Base-by-base conservation (phyloP, 2,329 filamentous ascomycete species). In the Sporothrix pseudoabietina region DNA sequence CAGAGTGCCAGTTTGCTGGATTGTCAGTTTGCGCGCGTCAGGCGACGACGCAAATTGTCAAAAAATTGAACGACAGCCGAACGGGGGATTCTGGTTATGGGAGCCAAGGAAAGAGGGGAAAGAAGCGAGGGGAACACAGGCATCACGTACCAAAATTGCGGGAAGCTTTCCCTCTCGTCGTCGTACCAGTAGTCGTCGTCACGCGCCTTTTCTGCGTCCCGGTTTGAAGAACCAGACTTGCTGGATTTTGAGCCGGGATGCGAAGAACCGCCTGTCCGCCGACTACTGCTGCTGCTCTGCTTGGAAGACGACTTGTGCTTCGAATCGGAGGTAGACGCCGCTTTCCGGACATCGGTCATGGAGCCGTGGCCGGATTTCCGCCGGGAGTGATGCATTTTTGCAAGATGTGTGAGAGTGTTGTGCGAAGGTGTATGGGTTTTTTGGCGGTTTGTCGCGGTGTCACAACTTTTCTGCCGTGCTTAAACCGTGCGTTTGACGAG, bases 121-220 rank as follows among this genome's bases (percentile, higher is more conserved):
- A 14, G 35, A 39, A 71, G 57, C 69, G 32, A 72, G 49, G 26
- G 74, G 73, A 76, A 72, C 44, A 71, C 69, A 26, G 73, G 86
- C 87, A 73, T 55, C 3, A 74, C 73, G 6, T 85, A 91, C 89
- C 89, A 91, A 78, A 85, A 90, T 79, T 90, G 88, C 30, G 88
- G 88, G 75, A 91, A 90, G 80, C 86, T 89, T 78, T 90, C 88
- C 72, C 87, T 83, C 78, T 89, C 88, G 72, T 89, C 85, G 71
- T 87, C 85, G 79, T 83, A 87, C 79, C 83, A 84, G 68, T 80
- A 81, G 74, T 84, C 82, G 49, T 87, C 85, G 73, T 85, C 83
- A 78, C 82, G 82, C 75, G 87, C 84, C 74, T 82, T 83, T 76
- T 88, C 86, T 35, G 85, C 82, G 66, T 88, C 85, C 72, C 84